Conservation (phyloP, 768 basidiomycete genomes). For the Leccinum fibrillosum region DNA sequence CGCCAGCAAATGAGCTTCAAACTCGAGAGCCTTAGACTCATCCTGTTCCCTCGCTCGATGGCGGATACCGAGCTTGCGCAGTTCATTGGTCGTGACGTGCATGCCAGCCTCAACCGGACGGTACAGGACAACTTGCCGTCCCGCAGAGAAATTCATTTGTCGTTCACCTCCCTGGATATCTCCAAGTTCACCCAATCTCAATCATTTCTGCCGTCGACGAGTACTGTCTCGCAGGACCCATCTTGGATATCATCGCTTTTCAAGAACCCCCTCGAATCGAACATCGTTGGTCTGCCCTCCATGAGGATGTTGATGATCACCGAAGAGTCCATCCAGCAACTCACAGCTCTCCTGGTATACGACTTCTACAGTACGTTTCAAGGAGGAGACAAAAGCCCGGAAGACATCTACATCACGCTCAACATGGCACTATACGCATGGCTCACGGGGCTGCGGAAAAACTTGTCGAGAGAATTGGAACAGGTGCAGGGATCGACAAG, state of each 20-base stretch:
- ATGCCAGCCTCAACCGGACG: constrained; percentile 66
- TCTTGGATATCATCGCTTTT: constrained; percentile 62
- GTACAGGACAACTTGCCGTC: constrained; percentile 49
- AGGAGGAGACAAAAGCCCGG: constrained; percentile 50
- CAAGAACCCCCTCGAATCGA: constrained; percentile 63
- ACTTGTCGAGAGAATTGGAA: constrained; percentile 72
- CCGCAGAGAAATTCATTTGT: constrained; percentile 63
- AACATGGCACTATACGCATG: constrained; percentile 81
- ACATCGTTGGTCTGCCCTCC: constrained; percentile 75
- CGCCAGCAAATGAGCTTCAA: constrained; percentile 73
- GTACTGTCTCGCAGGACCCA: constrained; percentile 39
- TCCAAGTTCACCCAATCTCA: constrained; percentile 67
- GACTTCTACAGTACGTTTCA: constrained; percentile 73
- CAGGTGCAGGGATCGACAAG: constrained; percentile 62
- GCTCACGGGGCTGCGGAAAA: constrained; percentile 76
- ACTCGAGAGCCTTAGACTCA: constrained; percentile 60
- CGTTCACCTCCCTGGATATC: constrained; percentile 74
- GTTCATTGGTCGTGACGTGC: constrained; percentile 64
- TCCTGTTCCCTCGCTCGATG: constrained; percentile 79
- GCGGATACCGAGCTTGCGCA: constrained; percentile 75
- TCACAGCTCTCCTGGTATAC: constrained; percentile 48
- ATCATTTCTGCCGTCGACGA: constrained; percentile 41
- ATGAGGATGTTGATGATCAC: constrained; percentile 83
- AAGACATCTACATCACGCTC: constrained; percentile 83
- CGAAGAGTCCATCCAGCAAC: constrained; percentile 50